Conservation (phyloP, 164 flowering plant genomes). For the grape (Vitis vinifera) region DNA sequence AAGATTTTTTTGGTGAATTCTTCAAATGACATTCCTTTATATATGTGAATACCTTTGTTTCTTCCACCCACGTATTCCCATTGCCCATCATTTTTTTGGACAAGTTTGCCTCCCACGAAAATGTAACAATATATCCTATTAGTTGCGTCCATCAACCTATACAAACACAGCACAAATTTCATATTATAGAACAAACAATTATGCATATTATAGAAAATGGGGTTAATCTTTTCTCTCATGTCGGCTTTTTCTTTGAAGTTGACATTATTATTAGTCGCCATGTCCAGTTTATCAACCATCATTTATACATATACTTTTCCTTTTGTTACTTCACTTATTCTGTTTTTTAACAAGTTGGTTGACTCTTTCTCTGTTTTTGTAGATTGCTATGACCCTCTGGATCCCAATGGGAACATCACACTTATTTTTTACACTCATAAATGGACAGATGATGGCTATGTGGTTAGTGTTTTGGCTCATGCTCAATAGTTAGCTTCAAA, state of each 20-base stretch:
- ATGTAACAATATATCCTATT: no score
- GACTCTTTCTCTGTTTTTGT: conserved; percentile 10
- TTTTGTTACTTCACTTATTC: conserved; percentile 4
- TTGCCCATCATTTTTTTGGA: no score
- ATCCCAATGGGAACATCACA: conserved; percentile 64
- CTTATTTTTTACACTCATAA: conserved; percentile 46
- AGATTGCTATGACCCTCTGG: conserved; percentile 70
- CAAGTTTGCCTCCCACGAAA: no score
- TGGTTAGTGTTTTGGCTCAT: conserved; percentile 31
- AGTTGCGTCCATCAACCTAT: no score
- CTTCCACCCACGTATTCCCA: no score
- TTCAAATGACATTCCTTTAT: no score
- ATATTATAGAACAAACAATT: no score
- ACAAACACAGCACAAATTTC: no score
- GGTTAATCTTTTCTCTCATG: neutral
- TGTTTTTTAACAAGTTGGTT: neutral
- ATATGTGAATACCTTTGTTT: no score
- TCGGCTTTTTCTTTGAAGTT: conserved; percentile 4
- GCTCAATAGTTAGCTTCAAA: no score
- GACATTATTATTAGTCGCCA: conserved; percentile 16
- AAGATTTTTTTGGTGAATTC: no score
- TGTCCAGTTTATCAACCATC: conserved; percentile 35
- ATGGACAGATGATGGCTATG: conserved; percentile 45
- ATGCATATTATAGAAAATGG: conserved; percentile 20
- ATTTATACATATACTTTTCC: neutral